Conservation (phyloP, 2,329 filamentous ascomycete genomes). For the Colletotrichum sp. region DNA sequence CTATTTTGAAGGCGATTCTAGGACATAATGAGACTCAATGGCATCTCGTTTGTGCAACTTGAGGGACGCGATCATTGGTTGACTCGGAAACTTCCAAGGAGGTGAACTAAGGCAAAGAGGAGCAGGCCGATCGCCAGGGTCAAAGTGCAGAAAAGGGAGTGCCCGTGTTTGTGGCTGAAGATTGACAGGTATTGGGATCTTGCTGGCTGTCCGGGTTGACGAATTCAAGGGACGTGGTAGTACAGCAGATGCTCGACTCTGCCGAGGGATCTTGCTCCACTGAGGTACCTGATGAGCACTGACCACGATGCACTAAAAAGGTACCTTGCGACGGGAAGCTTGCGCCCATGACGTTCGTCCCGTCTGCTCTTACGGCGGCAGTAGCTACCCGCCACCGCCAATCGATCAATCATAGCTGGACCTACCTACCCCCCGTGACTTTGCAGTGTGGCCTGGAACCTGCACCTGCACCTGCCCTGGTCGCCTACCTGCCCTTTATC, state of each 20-base stretch:
- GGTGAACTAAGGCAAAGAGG: not conserved
- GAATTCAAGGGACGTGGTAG: not conserved
- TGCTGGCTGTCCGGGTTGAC: not conserved
- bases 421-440: not conserved
- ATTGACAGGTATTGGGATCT: not conserved
- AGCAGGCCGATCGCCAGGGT: not conserved
- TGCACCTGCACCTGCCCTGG: conserved; percentile 2
- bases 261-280: not conserved
- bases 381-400: not conserved
- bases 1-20: not conserved
- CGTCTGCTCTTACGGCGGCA: conserved; percentile 7
- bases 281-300: not conserved
- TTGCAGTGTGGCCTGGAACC: not conserved
- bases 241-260: not conserved
- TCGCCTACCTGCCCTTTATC: conserved; percentile 6
- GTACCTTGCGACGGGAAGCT: not conserved
- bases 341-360: conserved; percentile 12
- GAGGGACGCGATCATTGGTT: not conserved
- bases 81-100: not conserved
- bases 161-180: not conserved
- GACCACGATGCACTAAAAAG: not conserved
- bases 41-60: not conserved
- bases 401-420: not conserved
- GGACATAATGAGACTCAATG: not conserved
- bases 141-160: not conserved